Conservation (phyloP, 345 rosid species). For the Eucalyptus shirleyi region DNA sequence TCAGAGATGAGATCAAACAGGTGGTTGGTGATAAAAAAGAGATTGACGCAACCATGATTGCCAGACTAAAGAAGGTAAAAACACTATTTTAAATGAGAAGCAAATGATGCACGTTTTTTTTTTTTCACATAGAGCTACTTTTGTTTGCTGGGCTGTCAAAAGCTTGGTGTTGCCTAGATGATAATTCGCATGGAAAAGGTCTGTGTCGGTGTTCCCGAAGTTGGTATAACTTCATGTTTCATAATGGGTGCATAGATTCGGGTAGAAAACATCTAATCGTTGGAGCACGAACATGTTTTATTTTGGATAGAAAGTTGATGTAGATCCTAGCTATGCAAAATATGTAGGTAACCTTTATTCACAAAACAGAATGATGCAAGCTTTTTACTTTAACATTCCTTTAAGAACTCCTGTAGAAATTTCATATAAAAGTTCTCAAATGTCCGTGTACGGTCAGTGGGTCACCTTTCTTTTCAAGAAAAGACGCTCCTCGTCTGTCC, state of each 20-base stretch:
- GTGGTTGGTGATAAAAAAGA: conserved; percentile 41
- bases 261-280: neutral
- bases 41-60: conserved; percentile 47
- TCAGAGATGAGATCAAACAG: conserved; percentile 71
- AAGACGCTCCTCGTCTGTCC: neutral
- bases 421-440: neutral
- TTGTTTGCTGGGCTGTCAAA: neutral
- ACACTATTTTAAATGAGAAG: neutral
- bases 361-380: neutral
- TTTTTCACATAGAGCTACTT: neutral
- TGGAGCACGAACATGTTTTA: neutral
- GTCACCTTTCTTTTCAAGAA: neutral
- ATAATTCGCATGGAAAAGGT: neutral
- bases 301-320: neutral
- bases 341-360: neutral
- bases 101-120: neutral
- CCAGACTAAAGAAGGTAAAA: conserved; percentile 78
- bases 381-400: neutral
- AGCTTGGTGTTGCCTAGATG: neutral
- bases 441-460: neutral
- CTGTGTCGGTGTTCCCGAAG: neutral
- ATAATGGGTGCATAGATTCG: neutral
- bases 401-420: neutral
- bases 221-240: neutral
- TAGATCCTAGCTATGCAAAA: neutral